Conservation (phyloP, 129 eudicot genomes). For the Arctium minus region DNA sequence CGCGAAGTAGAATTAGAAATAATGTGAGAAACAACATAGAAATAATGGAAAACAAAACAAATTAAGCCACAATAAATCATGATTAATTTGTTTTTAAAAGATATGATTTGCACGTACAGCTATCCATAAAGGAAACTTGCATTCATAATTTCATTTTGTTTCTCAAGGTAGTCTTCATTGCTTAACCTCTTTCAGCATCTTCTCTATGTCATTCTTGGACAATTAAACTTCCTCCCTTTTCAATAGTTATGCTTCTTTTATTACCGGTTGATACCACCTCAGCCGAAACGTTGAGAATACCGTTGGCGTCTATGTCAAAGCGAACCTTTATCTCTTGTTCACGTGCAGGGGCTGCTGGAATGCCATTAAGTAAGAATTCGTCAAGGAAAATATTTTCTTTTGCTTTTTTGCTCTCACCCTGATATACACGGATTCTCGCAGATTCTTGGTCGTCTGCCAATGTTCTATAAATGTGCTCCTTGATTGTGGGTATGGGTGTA, state of each 20-base stretch:
- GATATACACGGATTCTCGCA: not conserved
- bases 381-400: constrained; percentile 19
- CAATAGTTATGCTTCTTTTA: constrained; percentile 4
- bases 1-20: too few relatives aligned
- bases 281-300: constrained; percentile 19
- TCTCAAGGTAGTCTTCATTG: too few relatives aligned
- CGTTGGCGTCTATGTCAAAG: constrained; percentile 23
- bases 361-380: not conserved
- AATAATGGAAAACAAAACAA: too few relatives aligned
- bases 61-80: too few relatives aligned
- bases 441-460: not conserved
- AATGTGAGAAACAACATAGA: too few relatives aligned
- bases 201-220: not conserved
- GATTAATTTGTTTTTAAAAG: too few relatives aligned
- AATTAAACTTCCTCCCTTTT: not conserved
- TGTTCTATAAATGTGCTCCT: not conserved
- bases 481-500: constrained; percentile 12
- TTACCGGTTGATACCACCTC: not conserved
- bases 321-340: not conserved
- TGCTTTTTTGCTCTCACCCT: constrained; percentile 14
- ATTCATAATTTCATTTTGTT: too few relatives aligned
- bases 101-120: too few relatives aligned
- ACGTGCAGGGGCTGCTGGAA: constrained; percentile 14
- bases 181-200: not conserved
- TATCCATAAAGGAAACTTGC: too few relatives aligned